Base-by-base conservation (phyloP, 169 alveolate species). In the Plasmodium vinckei region DNA sequence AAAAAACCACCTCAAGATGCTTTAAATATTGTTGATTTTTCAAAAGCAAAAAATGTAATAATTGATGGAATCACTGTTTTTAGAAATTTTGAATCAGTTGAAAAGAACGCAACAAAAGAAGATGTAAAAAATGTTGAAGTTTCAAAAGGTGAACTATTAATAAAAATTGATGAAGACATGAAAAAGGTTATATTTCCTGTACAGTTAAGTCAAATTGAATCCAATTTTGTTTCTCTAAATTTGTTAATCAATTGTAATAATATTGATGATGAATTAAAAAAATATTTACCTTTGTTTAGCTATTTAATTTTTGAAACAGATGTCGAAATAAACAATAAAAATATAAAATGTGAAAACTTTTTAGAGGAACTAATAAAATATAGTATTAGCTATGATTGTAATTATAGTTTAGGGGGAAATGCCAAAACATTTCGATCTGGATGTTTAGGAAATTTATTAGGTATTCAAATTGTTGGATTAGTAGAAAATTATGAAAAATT, bases 161-260 rank as follows among this genome's bases (percentile, higher is more conserved):
- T 12, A 1, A 7, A 13, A 19, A 27, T 87, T 7, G 79, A 49
- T 6, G 49, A 42, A 0, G 87, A 84, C 25, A 39, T 93, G 56
- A 71, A 93, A 39, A 23, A 63, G 25, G 42, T 93, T 0, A 65
- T 72, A 17, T 71, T 77, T 9, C 93, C 92, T 5, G 42, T 92
- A 39, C 96, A 93, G 59, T 68, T 93, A 49, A 93, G 93, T 65
- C 73, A 92, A 39, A 92, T 92, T 5, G 77, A 88, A 13, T 91
- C 95, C 2, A 94, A 93, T 39, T 93, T 93, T 54, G 96, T 93
- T 9, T 61, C 90, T 1, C 42, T 93, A n/a, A 71, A 70, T 47
- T 87, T 93, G 49, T 17, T 93, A 25, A 65, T 93, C 6, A 88
- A 93, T 46, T 87, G 94, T 5, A 60, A 46, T 33, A 69, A 69